A percentile compares a stretch with the other conserved stretches of the same genome.
These are phyloP conservation scores for Volvox carteri DNA, from an alignment of 163 green algal genomes.

Conservation along the genomic window DNA sequence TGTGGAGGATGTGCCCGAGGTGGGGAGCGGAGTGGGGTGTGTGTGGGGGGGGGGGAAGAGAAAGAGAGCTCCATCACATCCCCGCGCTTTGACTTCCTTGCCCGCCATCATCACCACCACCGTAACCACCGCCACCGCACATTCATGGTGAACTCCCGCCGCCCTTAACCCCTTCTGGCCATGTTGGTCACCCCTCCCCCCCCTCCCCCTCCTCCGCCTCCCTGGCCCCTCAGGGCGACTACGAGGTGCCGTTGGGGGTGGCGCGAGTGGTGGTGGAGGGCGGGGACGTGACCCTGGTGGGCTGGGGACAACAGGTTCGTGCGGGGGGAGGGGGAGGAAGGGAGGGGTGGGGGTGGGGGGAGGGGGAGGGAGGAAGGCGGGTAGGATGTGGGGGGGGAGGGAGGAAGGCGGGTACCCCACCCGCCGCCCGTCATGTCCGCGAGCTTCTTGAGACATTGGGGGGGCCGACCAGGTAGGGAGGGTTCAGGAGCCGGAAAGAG, in stretches of 20 bases:
- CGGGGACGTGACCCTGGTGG: constrained; percentile 91
- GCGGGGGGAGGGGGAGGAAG: neutral
- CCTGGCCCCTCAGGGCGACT: constrained; percentile 67
- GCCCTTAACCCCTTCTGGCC: too few species aligned
- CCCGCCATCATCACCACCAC: neutral
- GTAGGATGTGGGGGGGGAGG: too few species aligned
- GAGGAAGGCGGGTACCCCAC: too few species aligned
- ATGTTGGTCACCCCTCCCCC: neutral
- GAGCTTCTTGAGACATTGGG: too few species aligned
- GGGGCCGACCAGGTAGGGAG: too few species aligned
- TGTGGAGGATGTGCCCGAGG: constrained; percentile 84
- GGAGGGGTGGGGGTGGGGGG: neutral
- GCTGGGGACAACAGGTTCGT: constrained; percentile 91
- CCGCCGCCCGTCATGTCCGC: too few species aligned
- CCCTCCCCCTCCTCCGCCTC: neutral
- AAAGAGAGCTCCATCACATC: neutral
- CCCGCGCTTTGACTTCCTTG: neutral
- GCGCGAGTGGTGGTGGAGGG: constrained; percentile 79
- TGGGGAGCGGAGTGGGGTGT: neutral
- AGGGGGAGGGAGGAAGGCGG: neutral
- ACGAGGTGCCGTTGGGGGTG: constrained; percentile 83
- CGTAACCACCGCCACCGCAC: neutral
- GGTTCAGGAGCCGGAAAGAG: too few species aligned
- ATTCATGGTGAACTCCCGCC: too few species aligned
- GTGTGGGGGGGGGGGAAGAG: neutral